phyloP scores from a whole-genome alignment of 2,329 filamentous ascomycete species.

The Sclerotinia spermophila region DNA sequence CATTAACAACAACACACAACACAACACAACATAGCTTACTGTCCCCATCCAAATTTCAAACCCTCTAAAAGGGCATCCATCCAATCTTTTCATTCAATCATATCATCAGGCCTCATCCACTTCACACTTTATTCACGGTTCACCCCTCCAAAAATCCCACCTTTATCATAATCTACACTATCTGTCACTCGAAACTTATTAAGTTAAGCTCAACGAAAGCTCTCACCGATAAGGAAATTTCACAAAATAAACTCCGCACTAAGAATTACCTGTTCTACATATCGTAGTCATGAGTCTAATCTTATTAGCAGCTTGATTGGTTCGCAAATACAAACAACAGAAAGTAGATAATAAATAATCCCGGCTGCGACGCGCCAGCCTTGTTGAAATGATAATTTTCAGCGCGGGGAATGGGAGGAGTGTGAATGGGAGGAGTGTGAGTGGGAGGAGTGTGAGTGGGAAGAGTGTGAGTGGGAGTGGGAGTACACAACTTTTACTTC shows the following conservation, averaged over 20 bases:
- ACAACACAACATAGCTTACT: background rate
- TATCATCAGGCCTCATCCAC: background rate
- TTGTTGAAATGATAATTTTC: conserved; percentile 6
- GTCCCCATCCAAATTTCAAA: no score
- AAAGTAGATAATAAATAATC: background rate
- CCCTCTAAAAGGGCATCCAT: no score
- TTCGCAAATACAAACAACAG: no score
- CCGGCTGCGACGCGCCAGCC: conserved; percentile 12
- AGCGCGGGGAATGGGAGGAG: background rate
- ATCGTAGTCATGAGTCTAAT: background rate
- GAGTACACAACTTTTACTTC: background rate
- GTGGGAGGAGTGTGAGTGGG: background rate
- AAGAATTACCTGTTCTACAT: background rate
- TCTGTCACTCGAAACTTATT: background rate
- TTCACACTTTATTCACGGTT: background rate
- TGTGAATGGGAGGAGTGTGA: no score
- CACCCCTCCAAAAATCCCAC: background rate
- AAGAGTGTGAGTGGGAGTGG: background rate
- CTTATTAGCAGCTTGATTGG: background rate
- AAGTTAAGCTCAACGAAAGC: background rate
- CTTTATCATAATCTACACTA: background rate
- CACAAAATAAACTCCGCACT: background rate
- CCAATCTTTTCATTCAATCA: background rate
- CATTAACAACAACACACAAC: background rate
- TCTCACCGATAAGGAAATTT: conserved; percentile 9